Evolutionary conservation across 176 grass and related monocot species (phyloP).

Genomic region (sorghum (Sorghum bicolor)): DNA sequence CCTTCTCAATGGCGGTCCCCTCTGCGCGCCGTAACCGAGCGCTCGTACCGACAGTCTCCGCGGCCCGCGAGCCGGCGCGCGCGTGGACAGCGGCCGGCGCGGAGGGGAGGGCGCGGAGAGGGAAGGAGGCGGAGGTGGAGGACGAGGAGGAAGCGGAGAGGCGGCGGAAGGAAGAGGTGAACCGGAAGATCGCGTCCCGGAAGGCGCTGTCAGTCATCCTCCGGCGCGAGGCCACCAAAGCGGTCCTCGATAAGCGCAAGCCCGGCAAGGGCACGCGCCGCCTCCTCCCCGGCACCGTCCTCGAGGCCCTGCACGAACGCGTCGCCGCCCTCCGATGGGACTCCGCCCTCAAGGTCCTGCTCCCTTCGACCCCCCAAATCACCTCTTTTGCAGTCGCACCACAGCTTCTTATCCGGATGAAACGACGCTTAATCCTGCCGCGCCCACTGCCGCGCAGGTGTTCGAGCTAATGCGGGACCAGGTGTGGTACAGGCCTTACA

Average conservation of each 20-base stretch:
- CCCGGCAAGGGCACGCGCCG: conserved; percentile 60
- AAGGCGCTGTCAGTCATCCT: conserved; percentile 90
- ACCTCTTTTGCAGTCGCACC: neutral
- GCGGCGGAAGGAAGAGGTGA: conserved; percentile 74
- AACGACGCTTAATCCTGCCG: neutral
- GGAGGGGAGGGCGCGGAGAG: conserved; percentile 18
- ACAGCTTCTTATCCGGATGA: neutral
- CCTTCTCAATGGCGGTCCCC: neutral
- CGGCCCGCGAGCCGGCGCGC: conserved; percentile 15
- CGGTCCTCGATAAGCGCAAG: conserved; percentile 82
- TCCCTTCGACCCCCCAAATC: neutral
- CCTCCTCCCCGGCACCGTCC: conserved; percentile 83
- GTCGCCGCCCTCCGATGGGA: conserved; percentile 76
- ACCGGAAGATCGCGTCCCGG: conserved; percentile 77
- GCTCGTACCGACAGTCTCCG: neutral
- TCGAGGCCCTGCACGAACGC: conserved; percentile 88
- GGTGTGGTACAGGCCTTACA: conserved; percentile 88
- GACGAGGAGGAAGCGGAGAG: conserved; percentile 33
- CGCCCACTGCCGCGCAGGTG: conserved; percentile 44
- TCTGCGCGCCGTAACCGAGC: neutral
- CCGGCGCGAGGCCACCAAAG: conserved; percentile 86
- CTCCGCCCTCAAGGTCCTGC: conserved; percentile 76
- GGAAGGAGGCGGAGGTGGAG: neutral
- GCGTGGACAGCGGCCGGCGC: neutral
- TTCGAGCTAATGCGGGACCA: conserved; percentile 89